phyloP scores from a whole-genome alignment of 306 rosid species.

The Pyrus bretschneideri region DNA sequence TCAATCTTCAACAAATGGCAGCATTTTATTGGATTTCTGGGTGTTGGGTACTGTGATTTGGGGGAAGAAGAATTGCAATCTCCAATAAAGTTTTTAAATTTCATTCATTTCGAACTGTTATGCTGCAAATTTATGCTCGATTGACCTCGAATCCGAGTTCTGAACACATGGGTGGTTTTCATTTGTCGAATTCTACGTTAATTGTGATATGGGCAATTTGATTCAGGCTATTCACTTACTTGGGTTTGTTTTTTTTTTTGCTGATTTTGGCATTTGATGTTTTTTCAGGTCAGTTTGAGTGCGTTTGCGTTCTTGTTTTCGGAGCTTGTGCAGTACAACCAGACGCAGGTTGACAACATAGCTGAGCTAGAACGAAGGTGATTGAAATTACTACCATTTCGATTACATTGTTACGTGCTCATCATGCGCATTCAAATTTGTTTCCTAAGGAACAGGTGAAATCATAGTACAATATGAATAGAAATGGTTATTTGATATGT shows the following conservation, averaged over 20 bases:
- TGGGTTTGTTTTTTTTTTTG: neutral
- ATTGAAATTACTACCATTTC: neutral
- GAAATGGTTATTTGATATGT: neutral
- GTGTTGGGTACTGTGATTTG: neutral
- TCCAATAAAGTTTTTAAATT: neutral
- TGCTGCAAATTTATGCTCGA: neutral
- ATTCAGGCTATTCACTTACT: neutral
- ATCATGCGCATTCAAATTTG: neutral
- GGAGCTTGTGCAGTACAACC: conserved; percentile 98
- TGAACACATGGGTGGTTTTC: neutral
- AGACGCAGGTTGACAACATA: conserved; percentile 94
- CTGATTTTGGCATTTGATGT: neutral
- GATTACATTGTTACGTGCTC: neutral
- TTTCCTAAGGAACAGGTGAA: neutral
- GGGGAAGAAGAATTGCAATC: neutral
- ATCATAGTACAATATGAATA: neutral
- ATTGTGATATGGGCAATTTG: neutral
- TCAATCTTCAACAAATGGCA: neutral
- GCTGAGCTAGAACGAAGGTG: conserved; percentile 95
- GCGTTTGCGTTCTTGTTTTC: conserved; percentile 97
- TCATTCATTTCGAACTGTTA: neutral
- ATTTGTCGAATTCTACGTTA: neutral
- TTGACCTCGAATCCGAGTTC: neutral
- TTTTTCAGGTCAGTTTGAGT: conserved; percentile 88
- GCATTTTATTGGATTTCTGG: neutral